Base-by-base conservation (phyloP, 139 green algal species). In the Nannochloris sp. region DNA sequence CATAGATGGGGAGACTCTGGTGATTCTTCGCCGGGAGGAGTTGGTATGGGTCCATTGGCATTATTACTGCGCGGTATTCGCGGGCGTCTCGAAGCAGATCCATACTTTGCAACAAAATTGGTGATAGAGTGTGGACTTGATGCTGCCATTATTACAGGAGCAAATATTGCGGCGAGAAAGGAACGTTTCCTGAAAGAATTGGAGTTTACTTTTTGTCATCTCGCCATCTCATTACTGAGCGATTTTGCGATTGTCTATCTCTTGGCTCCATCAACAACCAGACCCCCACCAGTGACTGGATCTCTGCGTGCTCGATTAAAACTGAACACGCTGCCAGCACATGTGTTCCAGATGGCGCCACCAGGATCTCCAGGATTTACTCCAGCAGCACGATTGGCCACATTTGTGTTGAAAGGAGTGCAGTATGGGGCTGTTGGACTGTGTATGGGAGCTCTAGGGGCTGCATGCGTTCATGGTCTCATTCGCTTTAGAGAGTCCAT, bases 221-320 rank as follows among this genome's bases (percentile, higher is more conserved):
- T 74, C 12, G 46, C 44, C 14, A 43, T 74, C 12, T 69, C 60
- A 25, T 59, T 74, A 36, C 31, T 74, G 1, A 68, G 53, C 21
- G 60, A 74, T 50, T 74, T 69, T 58, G 67, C 67, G 14, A 59
- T 74, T 19, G 67, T 74, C n/a, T 74, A 74, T 46, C 37, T 74
- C 15, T 65, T 74, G 31, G 67, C 67, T 10, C 60, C 67, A 19
- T 50, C 59, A 0, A 27, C 27, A 12, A n/a, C 15, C 14, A 58
- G 50, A 12, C 50, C 50, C 16, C 46, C 46, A 19, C 18, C 46
- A 25, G n/a, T 53, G n/a, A n/a, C 43, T 57, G 66, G 57, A 15
- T n/a, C 15, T 15, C 21, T 67, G 18, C 31, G 37, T 31, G 25
- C 25, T 25, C 46, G 46, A 19, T 58, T 37, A 18, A 34, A 37